phyloP scores from a whole-genome alignment of 1,139 yeast species.

The Lodderomyces orthopsilosis region DNA sequence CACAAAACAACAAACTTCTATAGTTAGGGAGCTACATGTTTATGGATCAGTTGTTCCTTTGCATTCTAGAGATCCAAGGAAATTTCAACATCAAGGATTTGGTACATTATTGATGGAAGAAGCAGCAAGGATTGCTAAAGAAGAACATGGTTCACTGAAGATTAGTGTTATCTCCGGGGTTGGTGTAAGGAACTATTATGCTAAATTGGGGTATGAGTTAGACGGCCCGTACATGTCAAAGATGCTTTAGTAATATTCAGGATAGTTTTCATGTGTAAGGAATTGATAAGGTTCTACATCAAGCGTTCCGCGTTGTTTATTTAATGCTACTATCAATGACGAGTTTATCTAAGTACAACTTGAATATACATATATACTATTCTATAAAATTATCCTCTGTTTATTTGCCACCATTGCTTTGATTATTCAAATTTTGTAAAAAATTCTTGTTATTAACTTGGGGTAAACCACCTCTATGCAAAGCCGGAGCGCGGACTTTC shows the following conservation, averaged over 20 bases:
- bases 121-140: conserved; percentile 92
- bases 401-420: neutral
- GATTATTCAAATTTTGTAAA: neutral
- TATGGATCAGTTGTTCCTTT: conserved; percentile 97
- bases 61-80: conserved; percentile 96
- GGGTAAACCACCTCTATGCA: conserved; percentile 40
- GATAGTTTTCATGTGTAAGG: too few species aligned
- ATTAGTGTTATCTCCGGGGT: conserved; percentile 95
- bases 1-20: conserved; percentile 78
- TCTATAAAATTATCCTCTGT: neutral
- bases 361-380: neutral
- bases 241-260: conserved; percentile 13
- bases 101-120: conserved; percentile 98
- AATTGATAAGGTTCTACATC: too few species aligned
- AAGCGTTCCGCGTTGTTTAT: too few species aligned
- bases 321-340: too few species aligned
- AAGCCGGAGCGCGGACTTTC: conserved; percentile 43
- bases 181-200: conserved; percentile 95
- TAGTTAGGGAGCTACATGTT: conserved; percentile 94
- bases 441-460: conserved; percentile 11
- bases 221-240: conserved; percentile 96
- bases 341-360: too few species aligned
- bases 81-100: conserved; percentile 98
- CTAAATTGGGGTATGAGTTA: conserved; percentile 81
- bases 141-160: conserved; percentile 91